Evolutionary conservation across 1,284 basidiomycete species (phyloP).

Genomic region (Schizophyllum amplum): DNA sequence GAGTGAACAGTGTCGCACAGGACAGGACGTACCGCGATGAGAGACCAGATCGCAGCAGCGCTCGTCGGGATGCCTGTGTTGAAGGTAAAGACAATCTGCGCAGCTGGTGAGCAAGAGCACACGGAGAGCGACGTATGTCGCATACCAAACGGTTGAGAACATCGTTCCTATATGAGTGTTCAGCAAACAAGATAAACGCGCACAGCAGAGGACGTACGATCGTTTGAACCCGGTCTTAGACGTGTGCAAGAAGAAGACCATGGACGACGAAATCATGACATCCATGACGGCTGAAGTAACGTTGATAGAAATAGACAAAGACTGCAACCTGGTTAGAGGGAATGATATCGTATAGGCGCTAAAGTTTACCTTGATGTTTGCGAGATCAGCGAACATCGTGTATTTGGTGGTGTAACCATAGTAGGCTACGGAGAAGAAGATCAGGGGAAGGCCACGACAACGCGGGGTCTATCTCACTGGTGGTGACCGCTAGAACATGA

Average conservation of each 20-base stretch:
- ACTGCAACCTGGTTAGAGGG: background rate
- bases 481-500: background rate
- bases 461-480: background rate
- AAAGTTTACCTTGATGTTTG: background rate
- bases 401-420: background rate
- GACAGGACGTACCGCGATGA: background rate
- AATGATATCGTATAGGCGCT: background rate
- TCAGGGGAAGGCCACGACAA: background rate
- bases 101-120: background rate
- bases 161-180: background rate
- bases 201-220: background rate
- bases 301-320: background rate
- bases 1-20: background rate
- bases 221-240: background rate
- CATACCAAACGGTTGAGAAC: background rate
- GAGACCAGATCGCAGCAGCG: background rate
- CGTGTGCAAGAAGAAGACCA: background rate
- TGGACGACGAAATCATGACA: background rate
- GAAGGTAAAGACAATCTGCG: background rate
- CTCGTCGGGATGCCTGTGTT: background rate
- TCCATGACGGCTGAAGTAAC: background rate
- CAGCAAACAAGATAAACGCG: background rate
- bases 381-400: background rate
- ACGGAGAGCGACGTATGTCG: background rate
- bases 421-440: background rate